phyloP scores from a whole-genome alignment of 352 stramenopile species.

The Phytophthora boehmeriae region DNA sequence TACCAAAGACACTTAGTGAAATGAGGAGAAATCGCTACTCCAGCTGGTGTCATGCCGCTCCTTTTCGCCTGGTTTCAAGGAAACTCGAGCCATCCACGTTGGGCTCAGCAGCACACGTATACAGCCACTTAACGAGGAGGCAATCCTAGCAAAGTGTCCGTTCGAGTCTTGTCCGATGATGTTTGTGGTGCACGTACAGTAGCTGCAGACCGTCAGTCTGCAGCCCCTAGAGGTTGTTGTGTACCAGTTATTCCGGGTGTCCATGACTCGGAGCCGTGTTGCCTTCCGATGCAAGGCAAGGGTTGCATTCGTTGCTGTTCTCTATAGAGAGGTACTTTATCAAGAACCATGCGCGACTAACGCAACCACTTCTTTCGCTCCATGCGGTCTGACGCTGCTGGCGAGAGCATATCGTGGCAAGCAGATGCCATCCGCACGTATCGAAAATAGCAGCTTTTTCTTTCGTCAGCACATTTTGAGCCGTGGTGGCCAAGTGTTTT shows the following conservation, averaged over 20 bases:
- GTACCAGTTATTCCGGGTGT: too few relatives aligned
- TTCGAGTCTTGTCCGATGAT: conserved; percentile 9
- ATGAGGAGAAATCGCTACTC: background rate
- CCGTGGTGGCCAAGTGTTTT: conserved; percentile 27
- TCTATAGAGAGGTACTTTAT: conserved; percentile 4
- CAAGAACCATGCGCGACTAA: conserved; percentile 26
- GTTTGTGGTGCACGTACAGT: too few relatives aligned
- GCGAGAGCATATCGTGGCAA: background rate
- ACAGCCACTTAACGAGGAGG: too few relatives aligned
- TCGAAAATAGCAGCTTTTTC: conserved; percentile 15
- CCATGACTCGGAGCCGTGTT: too few relatives aligned
- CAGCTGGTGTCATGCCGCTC: conserved; percentile 2
- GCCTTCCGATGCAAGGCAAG: too few relatives aligned
- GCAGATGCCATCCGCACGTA: background rate
- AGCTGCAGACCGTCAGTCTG: background rate
- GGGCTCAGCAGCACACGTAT: conserved; percentile 21
- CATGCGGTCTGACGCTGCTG: conserved; percentile 19
- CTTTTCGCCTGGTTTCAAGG: conserved; percentile 30
- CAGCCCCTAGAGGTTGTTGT: too few relatives aligned
- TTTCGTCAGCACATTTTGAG: background rate
- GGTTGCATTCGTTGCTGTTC: background rate
- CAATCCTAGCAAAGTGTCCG: conserved; percentile 17
- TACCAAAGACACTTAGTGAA: conserved; percentile 14
- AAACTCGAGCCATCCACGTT: conserved; percentile 16
- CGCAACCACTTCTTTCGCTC: conserved; percentile 14